Percentiles rank a stretch among this genome's conserved stretches.
phyloP scores from a whole-genome alignment of 768 basidiomycete genomes.

The Agaricus sinodeliciosus region DNA sequence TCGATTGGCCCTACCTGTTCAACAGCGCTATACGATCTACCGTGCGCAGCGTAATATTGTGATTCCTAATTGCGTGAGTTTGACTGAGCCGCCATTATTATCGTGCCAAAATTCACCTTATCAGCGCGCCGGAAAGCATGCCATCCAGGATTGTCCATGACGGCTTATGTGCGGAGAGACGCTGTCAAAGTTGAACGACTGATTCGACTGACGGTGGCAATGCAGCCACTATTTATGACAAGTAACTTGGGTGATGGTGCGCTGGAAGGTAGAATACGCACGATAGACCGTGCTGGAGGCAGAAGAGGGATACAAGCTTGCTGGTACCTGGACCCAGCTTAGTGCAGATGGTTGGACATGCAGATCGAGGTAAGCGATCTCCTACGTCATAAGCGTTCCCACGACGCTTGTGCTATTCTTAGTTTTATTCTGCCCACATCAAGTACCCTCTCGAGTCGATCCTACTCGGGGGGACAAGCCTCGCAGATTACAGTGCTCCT shows the following conservation, averaged over 20 bases:
- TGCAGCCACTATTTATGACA: background rate
- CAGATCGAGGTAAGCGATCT: no score
- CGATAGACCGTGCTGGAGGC: no score
- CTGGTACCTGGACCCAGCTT: no score
- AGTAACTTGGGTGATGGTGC: background rate
- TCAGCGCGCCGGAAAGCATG: slow-evolving; percentile 58
- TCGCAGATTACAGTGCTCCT: no score
- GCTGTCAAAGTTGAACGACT: background rate
- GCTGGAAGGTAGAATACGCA: no score
- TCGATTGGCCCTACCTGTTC: slow-evolving; percentile 57
- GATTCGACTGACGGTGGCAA: background rate
- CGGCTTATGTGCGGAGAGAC: background rate
- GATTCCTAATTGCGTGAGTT: slow-evolving; percentile 23
- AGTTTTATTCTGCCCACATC: no score
- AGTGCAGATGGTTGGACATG: no score
- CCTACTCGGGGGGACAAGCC: no score
- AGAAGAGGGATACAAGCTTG: no score
- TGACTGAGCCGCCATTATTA: background rate
- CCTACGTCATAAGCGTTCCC: no score
- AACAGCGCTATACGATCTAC: slow-evolving; percentile 46
- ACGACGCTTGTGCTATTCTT: no score
- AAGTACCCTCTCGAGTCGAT: no score
- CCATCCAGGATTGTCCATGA: slow-evolving; percentile 79
- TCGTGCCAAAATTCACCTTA: slow-evolving; percentile 29
- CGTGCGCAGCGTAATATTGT: slow-evolving; percentile 25